Evolutionary conservation across 2,329 filamentous ascomycete genomes (phyloP), one percentile per base, ranked within the genome.

Genomic region (Biscogniauxia marginata): DNA sequence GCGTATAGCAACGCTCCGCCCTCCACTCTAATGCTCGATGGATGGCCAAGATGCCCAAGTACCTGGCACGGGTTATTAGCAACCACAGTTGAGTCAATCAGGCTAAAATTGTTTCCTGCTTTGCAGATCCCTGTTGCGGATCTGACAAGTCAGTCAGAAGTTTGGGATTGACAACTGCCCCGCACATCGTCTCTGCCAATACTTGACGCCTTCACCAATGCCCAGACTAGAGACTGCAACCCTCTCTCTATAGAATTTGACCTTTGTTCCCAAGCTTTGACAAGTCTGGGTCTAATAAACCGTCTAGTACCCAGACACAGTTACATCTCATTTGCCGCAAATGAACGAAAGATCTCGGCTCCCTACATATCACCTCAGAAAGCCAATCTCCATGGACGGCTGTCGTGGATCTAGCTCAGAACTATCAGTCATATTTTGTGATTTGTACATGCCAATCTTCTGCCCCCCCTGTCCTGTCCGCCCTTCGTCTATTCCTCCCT

Each of bases 71-170:
- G 57, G 53, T 55, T 55, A 57, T 49, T 55, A 62, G 57, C 59
- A 58, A 63, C 53, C 25, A 58, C 46, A 55, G 46, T 56, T 58
- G 63, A 55, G 56, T 56, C 49, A 62, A 61, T 65, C 64, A 64
- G 66, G 63, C 63, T 67, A 67, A 68, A 61, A 63, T 56, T 56
- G 45, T 50, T 54, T 58, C 55, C 50, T 55, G 44, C 55, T 54
- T 47, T 34, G 48, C 47, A 48, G 25, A 67, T 63, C 53, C 61
- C 64, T 62, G 57, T 50, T 47, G 60, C 57, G 58, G 60, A 65
- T 66, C 62, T 62, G 57, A 61, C 62, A 60, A 57, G 53, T 56
- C 58, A 53, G 60, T 55, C 60, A 63, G 54, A 52, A 60, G 62
- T 62, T 62, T 64, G 59, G 62, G 52, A 61, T 64, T 64, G 49